Evolutionary conservation across 331 rosid genomes (phyloP).

Genomic region (Acacia concinna): DNA sequence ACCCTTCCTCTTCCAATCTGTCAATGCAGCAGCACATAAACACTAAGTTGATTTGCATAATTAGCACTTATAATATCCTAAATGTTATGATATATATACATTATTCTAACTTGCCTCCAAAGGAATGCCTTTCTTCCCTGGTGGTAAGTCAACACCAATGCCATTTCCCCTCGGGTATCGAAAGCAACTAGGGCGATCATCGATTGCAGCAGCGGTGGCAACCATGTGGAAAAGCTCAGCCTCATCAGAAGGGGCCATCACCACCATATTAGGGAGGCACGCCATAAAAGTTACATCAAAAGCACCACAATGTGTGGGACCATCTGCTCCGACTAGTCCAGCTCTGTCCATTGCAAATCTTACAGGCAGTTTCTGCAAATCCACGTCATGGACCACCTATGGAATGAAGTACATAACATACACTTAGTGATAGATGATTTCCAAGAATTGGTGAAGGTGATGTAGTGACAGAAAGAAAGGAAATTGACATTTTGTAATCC

Average conservation of each 20-base stretch:
- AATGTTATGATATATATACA: constrained; percentile 16
- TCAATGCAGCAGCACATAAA: constrained; percentile 16
- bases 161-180: constrained; percentile 96
- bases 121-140: constrained; percentile 85
- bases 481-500: constrained; percentile 10
- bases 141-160: constrained; percentile 74
- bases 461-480: not conserved
- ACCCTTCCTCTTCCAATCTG: constrained; percentile 86
- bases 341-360: constrained; percentile 99
- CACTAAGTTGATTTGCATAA: constrained; percentile 5
- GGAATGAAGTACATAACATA: constrained; percentile 15
- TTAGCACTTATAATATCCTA: not conserved
- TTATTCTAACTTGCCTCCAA: constrained; percentile 64
- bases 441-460: not conserved
- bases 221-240: constrained; percentile 95
- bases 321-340: constrained; percentile 96
- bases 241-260: constrained; percentile 98
- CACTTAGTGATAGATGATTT: not conserved
- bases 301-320: constrained; percentile 86
- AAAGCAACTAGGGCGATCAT: constrained; percentile 97
- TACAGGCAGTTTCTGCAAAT: constrained; percentile 89
- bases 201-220: constrained; percentile 88
- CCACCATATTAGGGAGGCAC: constrained; percentile 98
- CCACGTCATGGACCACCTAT: constrained; percentile 97
- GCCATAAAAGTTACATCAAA: constrained; percentile 97